A percentile compares a stretch with the other conserved stretches of the same genome.
Conservation (phyloP, 768 basidiomycete species). For the Psilocybe tampanensis region DNA sequence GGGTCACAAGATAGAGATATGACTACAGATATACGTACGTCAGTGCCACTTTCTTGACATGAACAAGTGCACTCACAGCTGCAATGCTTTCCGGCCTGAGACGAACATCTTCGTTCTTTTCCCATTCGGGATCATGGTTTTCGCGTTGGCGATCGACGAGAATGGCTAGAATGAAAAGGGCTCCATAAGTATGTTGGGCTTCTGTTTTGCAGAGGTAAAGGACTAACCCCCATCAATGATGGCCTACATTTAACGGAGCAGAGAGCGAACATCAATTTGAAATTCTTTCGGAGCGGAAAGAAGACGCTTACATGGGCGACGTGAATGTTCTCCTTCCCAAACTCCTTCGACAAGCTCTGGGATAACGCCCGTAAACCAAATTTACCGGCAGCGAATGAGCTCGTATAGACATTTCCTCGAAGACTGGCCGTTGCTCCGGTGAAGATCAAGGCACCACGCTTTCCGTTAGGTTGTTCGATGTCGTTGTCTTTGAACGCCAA, state of each 20-base stretch:
- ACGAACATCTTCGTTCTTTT: slow-evolving; percentile 44
- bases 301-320: slow-evolving; percentile 64
- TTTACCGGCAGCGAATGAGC: slow-evolving; percentile 66
- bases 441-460: slow-evolving; percentile 67
- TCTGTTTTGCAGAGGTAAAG: no score
- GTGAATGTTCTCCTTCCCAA: slow-evolving; percentile 74
- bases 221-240: slow-evolving; percentile 67
- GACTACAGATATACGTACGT: slow-evolving; percentile 39
- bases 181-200: no score
- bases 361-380: slow-evolving; percentile 62
- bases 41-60: neutral
- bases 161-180: slow-evolving; percentile 40
- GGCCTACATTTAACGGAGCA: slow-evolving; percentile 36
- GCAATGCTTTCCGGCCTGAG: slow-evolving; percentile 46
- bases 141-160: slow-evolving; percentile 25
- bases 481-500: slow-evolving; percentile 61
- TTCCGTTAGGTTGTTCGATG: slow-evolving; percentile 46
- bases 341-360: slow-evolving; percentile 77
- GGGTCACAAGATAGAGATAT: slow-evolving; percentile 68
- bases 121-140: slow-evolving; percentile 36
- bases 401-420: slow-evolving; percentile 65
- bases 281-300: slow-evolving; percentile 25
- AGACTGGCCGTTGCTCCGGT: slow-evolving; percentile 73
- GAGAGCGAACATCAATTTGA: neutral
- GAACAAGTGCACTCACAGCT: neutral